Percentiles rank a stretch among this genome's conserved stretches.
Conservation (phyloP, 345 rosid species). For the Citrus mangshanensis region DNA sequence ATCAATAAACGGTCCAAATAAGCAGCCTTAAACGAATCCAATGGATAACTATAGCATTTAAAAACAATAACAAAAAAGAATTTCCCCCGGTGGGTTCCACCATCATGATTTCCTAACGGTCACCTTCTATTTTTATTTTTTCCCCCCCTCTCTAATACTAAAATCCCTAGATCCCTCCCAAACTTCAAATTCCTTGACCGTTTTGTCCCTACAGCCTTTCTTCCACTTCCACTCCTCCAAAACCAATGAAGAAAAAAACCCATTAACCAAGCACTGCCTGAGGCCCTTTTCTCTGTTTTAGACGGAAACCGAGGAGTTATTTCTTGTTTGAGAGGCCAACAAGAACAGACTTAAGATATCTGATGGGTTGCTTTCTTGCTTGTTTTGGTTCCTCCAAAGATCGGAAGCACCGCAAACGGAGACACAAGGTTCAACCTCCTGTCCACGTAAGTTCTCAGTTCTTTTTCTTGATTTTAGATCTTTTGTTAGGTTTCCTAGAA, state of each 20-base stretch:
- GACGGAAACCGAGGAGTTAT: background rate
- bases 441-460: constrained; percentile 33
- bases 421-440: constrained; percentile 44
- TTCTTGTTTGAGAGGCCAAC: background rate
- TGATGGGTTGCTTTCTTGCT: constrained; percentile 79
- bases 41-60: background rate
- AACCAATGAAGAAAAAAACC: constrained; percentile 26
- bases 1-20: constrained; percentile 16
- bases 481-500: background rate
- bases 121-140: constrained; percentile 24
- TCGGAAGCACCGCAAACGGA: constrained; percentile 44
- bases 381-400: constrained; percentile 85
- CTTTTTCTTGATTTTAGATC: background rate
- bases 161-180: constrained; percentile 18
- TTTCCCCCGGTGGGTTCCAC: background rate
- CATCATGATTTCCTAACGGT: constrained; percentile 51
- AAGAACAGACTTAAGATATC: background rate
- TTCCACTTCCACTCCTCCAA: constrained; percentile 11
- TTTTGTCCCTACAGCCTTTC: constrained; percentile 34
- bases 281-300: constrained; percentile 2
- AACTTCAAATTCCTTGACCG: constrained; percentile 31
- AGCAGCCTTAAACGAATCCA: background rate
- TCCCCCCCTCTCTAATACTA: constrained; percentile 7
- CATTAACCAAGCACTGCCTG: constrained; percentile 12
- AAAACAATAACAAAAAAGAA: no score